Evolutionary conservation across 2,329 filamentous ascomycete genomes (phyloP).

Genomic region (Fonsecaea nubica): DNA sequence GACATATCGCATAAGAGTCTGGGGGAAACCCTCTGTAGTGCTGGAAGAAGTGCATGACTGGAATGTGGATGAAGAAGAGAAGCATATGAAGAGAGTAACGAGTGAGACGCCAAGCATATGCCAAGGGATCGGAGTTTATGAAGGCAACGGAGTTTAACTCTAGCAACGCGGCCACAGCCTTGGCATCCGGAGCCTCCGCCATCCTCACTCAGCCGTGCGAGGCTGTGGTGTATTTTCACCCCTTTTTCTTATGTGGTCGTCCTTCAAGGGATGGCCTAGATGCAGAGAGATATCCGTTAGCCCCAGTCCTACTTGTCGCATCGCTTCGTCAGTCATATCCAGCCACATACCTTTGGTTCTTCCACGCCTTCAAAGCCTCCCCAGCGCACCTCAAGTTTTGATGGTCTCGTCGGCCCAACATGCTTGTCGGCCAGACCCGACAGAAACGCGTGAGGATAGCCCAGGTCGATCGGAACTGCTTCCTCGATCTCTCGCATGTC

Average conservation of each 20-base stretch:
- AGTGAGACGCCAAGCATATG: too few relatives aligned
- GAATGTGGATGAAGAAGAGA: background rate
- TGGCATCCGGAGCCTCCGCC: background rate
- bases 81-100: background rate
- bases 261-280: constrained; percentile 8
- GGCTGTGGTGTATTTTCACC: too few relatives aligned
- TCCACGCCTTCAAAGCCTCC: constrained; percentile 23
- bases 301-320: background rate
- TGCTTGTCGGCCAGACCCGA: constrained; percentile 19
- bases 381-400: constrained; percentile 19
- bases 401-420: constrained; percentile 24
- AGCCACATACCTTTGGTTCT: constrained; percentile 21
- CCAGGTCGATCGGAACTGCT: constrained; percentile 59
- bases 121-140: too few relatives aligned
- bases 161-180: too few relatives aligned
- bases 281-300: background rate
- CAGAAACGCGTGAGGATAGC: constrained; percentile 60
- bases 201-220: too few relatives aligned
- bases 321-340: background rate
- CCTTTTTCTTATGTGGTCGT: background rate
- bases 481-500: constrained; percentile 63
- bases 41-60: background rate
- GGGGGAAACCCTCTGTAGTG: background rate
- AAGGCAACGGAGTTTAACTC: too few relatives aligned
- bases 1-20: background rate